These are phyloP conservation scores for Pleurotus pulmonarius DNA, from an alignment of 768 basidiomycete genomes.

Conservation along the genomic window DNA sequence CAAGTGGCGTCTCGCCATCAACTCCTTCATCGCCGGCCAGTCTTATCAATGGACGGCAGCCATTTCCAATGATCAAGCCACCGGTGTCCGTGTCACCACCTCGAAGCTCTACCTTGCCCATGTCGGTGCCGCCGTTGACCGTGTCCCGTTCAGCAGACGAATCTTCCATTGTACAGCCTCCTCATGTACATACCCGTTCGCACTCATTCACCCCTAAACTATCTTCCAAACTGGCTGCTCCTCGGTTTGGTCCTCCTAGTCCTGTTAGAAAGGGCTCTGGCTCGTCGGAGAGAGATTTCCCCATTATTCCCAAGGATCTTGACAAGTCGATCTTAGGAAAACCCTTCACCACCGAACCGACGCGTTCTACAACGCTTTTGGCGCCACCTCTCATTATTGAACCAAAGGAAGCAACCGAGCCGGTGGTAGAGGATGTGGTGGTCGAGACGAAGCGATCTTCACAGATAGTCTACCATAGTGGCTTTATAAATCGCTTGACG, in stretches of 20 bases:
- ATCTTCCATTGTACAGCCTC: constrained; percentile 14
- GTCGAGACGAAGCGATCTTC: constrained; percentile 56
- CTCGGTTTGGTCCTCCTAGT: constrained; percentile 46
- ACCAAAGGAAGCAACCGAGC: constrained; percentile 26
- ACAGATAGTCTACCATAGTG: constrained; percentile 72
- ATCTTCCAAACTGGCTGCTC: constrained; percentile 62
- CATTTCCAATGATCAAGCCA: constrained; percentile 36
- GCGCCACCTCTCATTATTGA: constrained; percentile 49
- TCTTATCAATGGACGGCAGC: constrained; percentile 32
- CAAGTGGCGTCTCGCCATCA: constrained; percentile 36
- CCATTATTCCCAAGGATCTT: constrained; percentile 16
- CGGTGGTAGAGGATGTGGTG: constrained; percentile 9
- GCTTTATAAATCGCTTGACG: constrained; percentile 73
- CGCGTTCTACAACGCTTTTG: constrained; percentile 32
- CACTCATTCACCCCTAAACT: constrained; percentile 72
- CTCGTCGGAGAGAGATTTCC: constrained; percentile 32
- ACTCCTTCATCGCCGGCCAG: constrained; percentile 28
- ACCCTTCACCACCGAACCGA: neutral
- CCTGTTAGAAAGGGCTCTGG: constrained; percentile 57
- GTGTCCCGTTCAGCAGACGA: constrained; percentile 41
- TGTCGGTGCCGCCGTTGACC: constrained; percentile 41
- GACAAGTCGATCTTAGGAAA: constrained; percentile 6
- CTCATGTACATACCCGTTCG: constrained; percentile 58
- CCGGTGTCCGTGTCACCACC: constrained; percentile 30
- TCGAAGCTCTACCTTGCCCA: constrained; percentile 26